Evolutionary conservation across 305 asterid species (phyloP).

Genomic region (Solanum hybrid): DNA sequence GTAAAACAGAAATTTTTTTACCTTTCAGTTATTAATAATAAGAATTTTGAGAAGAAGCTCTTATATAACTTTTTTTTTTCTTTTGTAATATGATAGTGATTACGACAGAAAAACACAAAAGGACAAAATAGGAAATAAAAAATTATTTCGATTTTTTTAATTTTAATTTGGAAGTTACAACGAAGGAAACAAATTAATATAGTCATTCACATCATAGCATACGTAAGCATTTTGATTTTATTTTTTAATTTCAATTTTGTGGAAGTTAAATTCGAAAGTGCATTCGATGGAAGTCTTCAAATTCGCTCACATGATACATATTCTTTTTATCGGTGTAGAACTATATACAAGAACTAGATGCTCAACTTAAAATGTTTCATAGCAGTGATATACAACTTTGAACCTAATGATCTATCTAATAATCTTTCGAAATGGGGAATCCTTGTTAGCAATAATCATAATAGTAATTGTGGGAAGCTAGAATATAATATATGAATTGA

Average conservation of each 20-base stretch:
- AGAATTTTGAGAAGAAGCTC: background rate
- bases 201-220: background rate
- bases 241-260: background rate
- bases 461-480: background rate
- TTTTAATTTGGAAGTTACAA: background rate
- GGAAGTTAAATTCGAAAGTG: too few species aligned
- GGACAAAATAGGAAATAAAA: background rate
- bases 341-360: too few species aligned
- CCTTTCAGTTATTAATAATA: background rate
- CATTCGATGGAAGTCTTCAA: background rate
- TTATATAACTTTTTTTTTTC: background rate
- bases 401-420: too few species aligned
- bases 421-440: too few species aligned
- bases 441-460: background rate
- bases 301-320: background rate
- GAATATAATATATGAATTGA: background rate
- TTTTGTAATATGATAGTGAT: background rate
- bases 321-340: background rate
- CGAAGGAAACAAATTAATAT: background rate
- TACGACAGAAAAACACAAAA: background rate
- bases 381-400: too few species aligned
- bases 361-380: background rate
- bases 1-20: background rate
- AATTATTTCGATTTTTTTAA: background rate
- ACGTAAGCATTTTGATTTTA: background rate